Evolutionary conservation across 768 basidiomycete genomes (phyloP).

Genomic region (Clathrus columnatus): DNA sequence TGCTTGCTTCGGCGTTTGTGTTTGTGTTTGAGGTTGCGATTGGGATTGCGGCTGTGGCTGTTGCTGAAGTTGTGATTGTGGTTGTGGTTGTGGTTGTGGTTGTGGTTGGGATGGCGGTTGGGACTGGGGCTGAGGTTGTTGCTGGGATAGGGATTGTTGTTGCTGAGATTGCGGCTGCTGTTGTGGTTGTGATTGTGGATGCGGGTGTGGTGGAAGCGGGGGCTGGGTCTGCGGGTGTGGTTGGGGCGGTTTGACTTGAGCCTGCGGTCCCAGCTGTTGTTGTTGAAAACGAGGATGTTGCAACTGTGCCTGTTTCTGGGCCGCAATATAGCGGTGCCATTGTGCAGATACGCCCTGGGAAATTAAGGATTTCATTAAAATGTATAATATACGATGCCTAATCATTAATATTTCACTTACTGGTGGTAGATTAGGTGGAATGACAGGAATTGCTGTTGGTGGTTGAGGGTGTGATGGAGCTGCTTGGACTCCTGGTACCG

Average conservation of each 20-base stretch:
- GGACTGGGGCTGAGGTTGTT: slow-evolving; percentile 17
- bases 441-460: background rate
- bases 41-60: slow-evolving; percentile 9
- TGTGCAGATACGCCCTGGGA: background rate
- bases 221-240: slow-evolving; percentile 21
- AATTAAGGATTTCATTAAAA: background rate
- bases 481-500: slow-evolving; percentile 27
- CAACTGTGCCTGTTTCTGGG: slow-evolving; percentile 16
- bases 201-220: slow-evolving; percentile 13
- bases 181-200: slow-evolving; percentile 8
- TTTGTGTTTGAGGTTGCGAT: slow-evolving; percentile 5
- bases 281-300: slow-evolving; percentile 17
- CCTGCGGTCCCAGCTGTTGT: slow-evolving; percentile 21
- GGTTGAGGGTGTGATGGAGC: slow-evolving; percentile 28
- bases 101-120: slow-evolving; percentile 14
- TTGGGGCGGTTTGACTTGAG: slow-evolving; percentile 19
- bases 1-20: slow-evolving; percentile 6
- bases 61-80: slow-evolving; percentile 13
- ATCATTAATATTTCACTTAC: background rate
- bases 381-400: background rate
- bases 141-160: slow-evolving; percentile 10
- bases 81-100: slow-evolving; percentile 14
- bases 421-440: too few species aligned
- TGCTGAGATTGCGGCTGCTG: slow-evolving; percentile 11
- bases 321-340: background rate